Evolutionary conservation across 2,329 filamentous ascomycete genomes (phyloP).

Genomic region (Zymoseptoria pseudotritici): DNA sequence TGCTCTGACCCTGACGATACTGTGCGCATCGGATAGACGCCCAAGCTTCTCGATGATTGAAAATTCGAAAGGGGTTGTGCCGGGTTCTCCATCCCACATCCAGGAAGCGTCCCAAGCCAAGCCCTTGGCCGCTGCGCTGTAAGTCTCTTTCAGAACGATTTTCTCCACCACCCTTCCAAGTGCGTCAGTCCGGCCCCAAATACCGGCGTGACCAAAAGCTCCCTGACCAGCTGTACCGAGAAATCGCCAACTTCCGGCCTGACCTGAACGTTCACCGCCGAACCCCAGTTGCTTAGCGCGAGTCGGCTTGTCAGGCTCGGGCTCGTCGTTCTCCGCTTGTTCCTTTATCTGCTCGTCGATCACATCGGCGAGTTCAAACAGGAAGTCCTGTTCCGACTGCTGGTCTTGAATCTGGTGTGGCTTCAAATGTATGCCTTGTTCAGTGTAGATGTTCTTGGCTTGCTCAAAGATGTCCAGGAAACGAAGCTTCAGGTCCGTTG

Average conservation of each 20-base stretch:
- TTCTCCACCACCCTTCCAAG: not conserved
- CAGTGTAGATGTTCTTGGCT: not conserved
- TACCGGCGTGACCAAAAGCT: not conserved
- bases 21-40: not conserved
- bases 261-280: not conserved
- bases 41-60: not conserved
- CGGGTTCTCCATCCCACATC: not conserved
- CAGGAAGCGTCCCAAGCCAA: not conserved
- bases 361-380: not conserved
- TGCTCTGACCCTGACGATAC: not conserved
- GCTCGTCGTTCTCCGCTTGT: not conserved
- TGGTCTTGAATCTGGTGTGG: not conserved
- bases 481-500: not conserved
- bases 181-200: not conserved
- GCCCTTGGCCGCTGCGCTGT: not conserved
- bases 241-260: not conserved
- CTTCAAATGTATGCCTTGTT: not conserved
- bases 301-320: not conserved
- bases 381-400: not conserved
- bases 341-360: not conserved
- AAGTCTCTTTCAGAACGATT: conserved; percentile 3
- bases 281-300: not conserved
- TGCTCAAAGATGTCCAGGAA: not conserved
- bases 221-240: not conserved
- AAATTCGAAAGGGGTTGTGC: not conserved